Evolutionary conservation across 2,329 filamentous ascomycete species (phyloP).

Genomic region (Apiospora aurea): DNA sequence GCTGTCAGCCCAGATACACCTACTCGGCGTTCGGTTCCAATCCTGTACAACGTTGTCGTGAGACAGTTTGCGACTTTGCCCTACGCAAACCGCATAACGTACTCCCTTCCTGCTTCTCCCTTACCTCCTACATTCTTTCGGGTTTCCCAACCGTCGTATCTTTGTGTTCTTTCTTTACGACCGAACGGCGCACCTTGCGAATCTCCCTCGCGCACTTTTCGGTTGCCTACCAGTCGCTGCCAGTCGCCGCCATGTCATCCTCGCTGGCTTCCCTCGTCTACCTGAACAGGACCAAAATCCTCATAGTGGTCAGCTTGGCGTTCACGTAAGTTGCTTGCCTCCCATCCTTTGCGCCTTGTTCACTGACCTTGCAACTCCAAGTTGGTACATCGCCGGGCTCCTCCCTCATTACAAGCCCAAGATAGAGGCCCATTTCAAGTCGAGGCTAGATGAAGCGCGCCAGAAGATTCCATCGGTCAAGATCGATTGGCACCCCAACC

Average conservation of each 20-base stretch:
- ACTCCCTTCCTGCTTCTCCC: neutral
- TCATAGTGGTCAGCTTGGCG: conserved; percentile 44
- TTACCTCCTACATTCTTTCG: neutral
- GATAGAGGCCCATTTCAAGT: conserved; percentile 48
- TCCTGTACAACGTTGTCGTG: conserved; percentile 7
- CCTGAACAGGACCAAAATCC: conserved; percentile 45
- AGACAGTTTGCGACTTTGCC: neutral
- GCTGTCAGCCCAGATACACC: conserved; percentile 15
- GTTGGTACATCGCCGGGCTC: conserved; percentile 56
- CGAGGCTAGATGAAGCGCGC: conserved; percentile 48
- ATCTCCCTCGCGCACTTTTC: neutral
- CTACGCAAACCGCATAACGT: neutral
- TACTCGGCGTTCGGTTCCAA: neutral
- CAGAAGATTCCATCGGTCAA: conserved; percentile 47
- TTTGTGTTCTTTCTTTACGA: neutral
- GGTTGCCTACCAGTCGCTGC: conserved; percentile 14
- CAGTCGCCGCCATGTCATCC: conserved; percentile 29
- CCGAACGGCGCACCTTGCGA: neutral
- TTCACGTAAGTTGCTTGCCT: conserved; percentile 45
- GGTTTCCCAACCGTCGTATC: neutral
- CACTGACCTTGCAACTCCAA: conserved; percentile 32
- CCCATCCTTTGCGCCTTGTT: neutral
- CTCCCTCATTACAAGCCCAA: conserved; percentile 52
- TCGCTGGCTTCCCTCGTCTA: conserved; percentile 33
- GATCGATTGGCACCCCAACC: conserved; percentile 46